A percentile compares a stretch with the other conserved stretches of the same genome.
Evolutionary conservation across 2,329 filamentous ascomycete species (phyloP).

Genomic region (Sordariomycetes sp.): DNA sequence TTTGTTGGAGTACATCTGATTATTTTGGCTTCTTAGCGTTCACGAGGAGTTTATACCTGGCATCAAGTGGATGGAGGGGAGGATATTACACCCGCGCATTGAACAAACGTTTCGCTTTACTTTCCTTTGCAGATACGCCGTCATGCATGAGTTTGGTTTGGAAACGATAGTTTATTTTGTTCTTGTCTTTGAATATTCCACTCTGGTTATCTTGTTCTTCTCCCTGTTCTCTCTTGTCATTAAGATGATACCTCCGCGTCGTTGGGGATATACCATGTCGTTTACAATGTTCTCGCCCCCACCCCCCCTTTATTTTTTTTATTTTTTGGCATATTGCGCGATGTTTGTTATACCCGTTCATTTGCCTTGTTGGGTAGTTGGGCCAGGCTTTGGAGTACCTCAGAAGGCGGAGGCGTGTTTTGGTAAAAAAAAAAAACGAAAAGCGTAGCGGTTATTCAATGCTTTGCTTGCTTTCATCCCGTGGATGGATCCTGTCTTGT

Average conservation of each 20-base stretch:
- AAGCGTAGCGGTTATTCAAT: not conserved
- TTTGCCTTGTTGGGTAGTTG: not conserved
- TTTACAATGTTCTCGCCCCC: no score
- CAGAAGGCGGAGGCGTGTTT: not conserved
- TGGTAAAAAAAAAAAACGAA: not conserved
- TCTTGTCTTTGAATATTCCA: conserved; percentile 7
- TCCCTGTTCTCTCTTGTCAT: conserved; percentile 7
- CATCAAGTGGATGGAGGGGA: not conserved
- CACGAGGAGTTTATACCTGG: not conserved
- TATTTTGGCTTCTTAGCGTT: conserved; percentile 8
- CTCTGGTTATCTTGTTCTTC: conserved; percentile 3
- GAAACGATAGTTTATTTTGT: conserved; percentile 7
- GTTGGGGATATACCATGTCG: not conserved
- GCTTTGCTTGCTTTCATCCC: not conserved
- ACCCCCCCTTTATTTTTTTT: not conserved
- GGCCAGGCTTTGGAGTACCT: not conserved
- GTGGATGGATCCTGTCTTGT: not conserved
- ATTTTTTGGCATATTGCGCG: not conserved
- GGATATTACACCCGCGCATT: not conserved
- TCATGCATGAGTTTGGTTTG: conserved; percentile 10
- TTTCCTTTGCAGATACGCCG: conserved; percentile 6
- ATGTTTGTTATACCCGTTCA: not conserved
- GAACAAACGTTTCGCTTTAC: not conserved
- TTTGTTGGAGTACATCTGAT: not conserved
- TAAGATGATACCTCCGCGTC: conserved; percentile 6